Conservation (phyloP, 2,329 filamentous ascomycete genomes). For the Coccinonectria pachysandricola region DNA sequence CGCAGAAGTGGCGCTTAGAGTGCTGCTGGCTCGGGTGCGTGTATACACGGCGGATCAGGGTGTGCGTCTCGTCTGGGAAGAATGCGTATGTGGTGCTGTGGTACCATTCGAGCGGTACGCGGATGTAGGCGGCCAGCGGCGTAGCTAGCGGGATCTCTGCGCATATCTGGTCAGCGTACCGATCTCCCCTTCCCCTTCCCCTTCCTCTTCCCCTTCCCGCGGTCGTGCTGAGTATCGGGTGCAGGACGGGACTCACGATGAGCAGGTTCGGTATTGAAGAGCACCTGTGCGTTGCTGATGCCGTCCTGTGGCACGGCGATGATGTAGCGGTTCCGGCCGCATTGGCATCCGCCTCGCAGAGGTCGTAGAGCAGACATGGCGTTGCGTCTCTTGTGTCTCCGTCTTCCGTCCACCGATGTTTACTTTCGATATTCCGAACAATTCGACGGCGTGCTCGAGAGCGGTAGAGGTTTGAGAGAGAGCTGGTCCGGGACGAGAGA, state of each 20-base stretch:
- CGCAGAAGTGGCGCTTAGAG: slow-evolving; percentile 72
- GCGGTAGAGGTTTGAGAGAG: too few relatives aligned
- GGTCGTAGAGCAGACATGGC: slow-evolving; percentile 40
- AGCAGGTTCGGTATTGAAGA: slow-evolving; percentile 60
- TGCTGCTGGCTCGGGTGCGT: slow-evolving; percentile 46
- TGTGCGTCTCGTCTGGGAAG: slow-evolving; percentile 66
- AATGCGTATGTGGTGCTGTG: slow-evolving; percentile 64
- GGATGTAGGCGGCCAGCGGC: slow-evolving; percentile 70
- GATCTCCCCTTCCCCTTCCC: too few relatives aligned
- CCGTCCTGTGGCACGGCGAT: slow-evolving; percentile 56
- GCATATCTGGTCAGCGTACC: too few relatives aligned
- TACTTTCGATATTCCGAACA: too few relatives aligned
- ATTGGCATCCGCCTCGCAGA: slow-evolving; percentile 70
- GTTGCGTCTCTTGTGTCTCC: slow-evolving; percentile 1
- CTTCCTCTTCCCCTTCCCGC: too few relatives aligned
- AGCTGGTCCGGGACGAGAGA: too few relatives aligned
- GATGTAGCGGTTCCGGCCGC: slow-evolving; percentile 75
- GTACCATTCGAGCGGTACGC: slow-evolving; percentile 74
- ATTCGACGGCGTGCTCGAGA: background rate
- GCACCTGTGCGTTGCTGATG: slow-evolving; percentile 50
- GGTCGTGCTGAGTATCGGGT: too few relatives aligned
- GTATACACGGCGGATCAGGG: slow-evolving; percentile 57
- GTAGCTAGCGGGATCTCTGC: slow-evolving; percentile 56
- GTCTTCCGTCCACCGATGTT: too few relatives aligned
- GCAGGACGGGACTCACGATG: slow-evolving; percentile 50